Base-by-base conservation (phyloP, 2,329 filamentous ascomycete genomes). In the Talaromyces sp. region DNA sequence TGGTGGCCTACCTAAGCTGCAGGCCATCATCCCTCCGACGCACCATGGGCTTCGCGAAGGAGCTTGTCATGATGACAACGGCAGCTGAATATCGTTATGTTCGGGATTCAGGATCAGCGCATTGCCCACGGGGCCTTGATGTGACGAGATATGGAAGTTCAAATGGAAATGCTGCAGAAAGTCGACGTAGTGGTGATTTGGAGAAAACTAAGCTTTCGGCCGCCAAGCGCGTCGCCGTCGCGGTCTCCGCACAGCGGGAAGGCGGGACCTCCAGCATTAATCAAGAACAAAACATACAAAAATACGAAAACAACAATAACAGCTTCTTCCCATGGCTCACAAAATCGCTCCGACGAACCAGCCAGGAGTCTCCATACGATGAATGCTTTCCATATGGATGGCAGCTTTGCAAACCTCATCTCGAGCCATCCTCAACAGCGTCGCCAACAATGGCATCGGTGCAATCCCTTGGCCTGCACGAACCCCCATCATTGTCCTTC, bases 391-490 rank as follows among this genome's bases (percentile, higher is more conserved):
- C 53, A 29, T 58, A 58, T 62, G 56, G 49, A 55, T 54, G 46
- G 29, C 43, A 27, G 26, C 35, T 9, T 27, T 27, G 14, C 52
- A 24, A 29, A 58, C 24, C 46, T 58, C 31, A 56, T 56, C 31
- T 32, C n/a, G 10, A 29, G 32, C 24, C 17, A 31, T 21, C 35
- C 32, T 32, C 55, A 50, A 19, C 26, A 53, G 19, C 41, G 29
- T 54, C 31, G 41, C 64, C 65, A 66, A 76, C 68, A 70, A 99
- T 99, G 96, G 93, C 93, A 68, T 87, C 89, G 72, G 86, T 97
- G 77, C 90, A 86, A 75, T 97, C 93, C 65, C 84, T 97, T 70
- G 95, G 95, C 75, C 82, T 96, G 71, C 93, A 98, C 80, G 87
- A 89, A 78, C 93, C 96, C 63, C 86, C 89, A 63, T 92, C 89